These are phyloP conservation scores for Cytospora paraplurivora DNA, from an alignment of 2,329 filamentous ascomycete species.

Conservation along the genomic window DNA sequence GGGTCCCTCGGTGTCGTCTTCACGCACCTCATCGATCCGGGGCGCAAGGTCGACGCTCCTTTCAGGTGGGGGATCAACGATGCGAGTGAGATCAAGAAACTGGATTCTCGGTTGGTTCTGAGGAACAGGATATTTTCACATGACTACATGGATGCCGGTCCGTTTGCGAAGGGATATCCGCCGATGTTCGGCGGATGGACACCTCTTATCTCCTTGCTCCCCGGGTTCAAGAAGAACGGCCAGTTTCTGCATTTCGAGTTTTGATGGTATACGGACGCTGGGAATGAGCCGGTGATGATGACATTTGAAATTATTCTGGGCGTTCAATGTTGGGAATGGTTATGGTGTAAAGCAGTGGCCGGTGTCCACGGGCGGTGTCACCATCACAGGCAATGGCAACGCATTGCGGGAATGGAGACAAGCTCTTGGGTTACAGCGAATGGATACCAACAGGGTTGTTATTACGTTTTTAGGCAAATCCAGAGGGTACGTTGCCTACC, in stretches of 20 bases:
- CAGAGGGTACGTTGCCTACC: neutral
- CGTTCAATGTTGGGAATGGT: neutral
- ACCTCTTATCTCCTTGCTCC: constrained; percentile 19
- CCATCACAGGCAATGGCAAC: neutral
- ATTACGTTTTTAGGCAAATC: neutral
- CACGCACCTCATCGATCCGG: constrained; percentile 5
- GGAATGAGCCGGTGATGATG: neutral
- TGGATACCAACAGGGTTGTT: neutral
- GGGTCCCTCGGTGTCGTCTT: constrained; percentile 15
- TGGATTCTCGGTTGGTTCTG: constrained; percentile 18
- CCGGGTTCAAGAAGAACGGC: constrained; percentile 14
- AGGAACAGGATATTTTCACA: constrained; percentile 16
- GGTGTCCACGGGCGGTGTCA: neutral
- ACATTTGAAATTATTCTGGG: neutral
- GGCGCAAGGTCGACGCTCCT: constrained; percentile 2
- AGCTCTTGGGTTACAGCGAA: neutral
- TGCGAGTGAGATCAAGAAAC: constrained; percentile 6
- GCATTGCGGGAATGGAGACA: neutral
- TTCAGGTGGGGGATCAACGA: constrained; percentile 18
- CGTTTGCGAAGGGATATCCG: constrained; percentile 20
- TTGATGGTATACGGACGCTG: neutral
- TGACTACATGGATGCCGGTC: constrained; percentile 17
- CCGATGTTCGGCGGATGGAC: constrained; percentile 21
- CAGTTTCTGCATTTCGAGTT: constrained; percentile 16
- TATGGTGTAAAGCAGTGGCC: neutral